Evolutionary conservation across 192 early-diverging fungal species (phyloP).

Genomic region (Backusella macrospora): DNA sequence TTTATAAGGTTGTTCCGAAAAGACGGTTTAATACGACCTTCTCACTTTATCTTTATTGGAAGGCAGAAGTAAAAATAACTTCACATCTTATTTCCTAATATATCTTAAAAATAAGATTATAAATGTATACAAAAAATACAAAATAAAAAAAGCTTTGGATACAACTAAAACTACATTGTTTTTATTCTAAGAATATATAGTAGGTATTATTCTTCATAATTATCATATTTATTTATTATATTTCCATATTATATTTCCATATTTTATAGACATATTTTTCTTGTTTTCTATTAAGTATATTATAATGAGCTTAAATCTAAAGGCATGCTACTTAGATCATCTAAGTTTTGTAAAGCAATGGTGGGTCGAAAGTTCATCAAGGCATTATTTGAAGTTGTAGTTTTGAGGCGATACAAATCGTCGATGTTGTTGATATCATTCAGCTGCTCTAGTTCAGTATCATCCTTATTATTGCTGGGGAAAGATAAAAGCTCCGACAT

Average conservation of each 20-base stretch:
- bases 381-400: neutral
- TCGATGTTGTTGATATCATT: neutral
- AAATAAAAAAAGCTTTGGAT: too few relatives aligned
- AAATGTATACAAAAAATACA: too few relatives aligned
- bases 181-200: too few relatives aligned
- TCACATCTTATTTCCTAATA: too few relatives aligned
- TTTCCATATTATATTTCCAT: neutral
- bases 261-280: neutral
- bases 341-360: constrained; percentile 4
- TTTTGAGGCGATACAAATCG: neutral
- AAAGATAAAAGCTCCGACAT: neutral
- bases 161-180: too few relatives aligned
- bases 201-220: too few relatives aligned
- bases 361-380: neutral
- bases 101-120: too few relatives aligned
- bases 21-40: too few relatives aligned
- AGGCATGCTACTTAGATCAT: neutral
- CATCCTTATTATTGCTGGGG: neutral
- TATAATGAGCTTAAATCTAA: neutral
- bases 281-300: neutral
- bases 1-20: too few relatives aligned
- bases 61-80: too few relatives aligned
- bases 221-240: neutral
- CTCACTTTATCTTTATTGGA: too few relatives aligned
- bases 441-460: neutral